Base-by-base conservation (phyloP, 805 yeast genomes). In the Yarrowia keelungensis region DNA sequence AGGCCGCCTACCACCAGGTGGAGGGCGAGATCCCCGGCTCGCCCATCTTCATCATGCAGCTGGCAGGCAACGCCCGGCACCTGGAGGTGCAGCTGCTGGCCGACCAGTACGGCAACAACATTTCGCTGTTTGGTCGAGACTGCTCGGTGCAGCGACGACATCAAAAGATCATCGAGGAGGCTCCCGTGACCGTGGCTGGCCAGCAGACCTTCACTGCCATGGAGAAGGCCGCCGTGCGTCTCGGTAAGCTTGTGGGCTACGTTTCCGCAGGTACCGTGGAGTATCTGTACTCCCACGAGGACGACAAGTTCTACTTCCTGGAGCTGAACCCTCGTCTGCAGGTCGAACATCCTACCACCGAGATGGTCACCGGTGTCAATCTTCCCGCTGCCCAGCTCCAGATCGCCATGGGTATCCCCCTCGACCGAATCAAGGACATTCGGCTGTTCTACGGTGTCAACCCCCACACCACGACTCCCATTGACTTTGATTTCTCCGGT, bases 111-210 rank as follows among this genome's bases (percentile, higher is more conserved):
- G 98, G 99, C 79, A 93, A 95, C 75, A 95, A 96, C 79, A 95
- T 95, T 75, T 95, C 99, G 0, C 81, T 95, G 71, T 95, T 95
- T 77, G 99, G 99, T 74, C 90, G 99, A 84, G 99, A 95, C 81
- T 95, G 99, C 84, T 94, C 98, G 62, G 99, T 95, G 69, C 99
- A 95, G 83, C 91, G 99, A 86, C 91, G 99, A 83, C 99, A 95
- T 79, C 99, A 95, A 81, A 95, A 95, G 81, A 93, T 95, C 77
- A 95, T 95, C 75, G 99, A 95, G 83, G 99, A 95, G 82, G 99
- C 99, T 56, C 99, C 99, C 42, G 99, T 93, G 47, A 96, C 98
- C 38, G 86, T 95, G 75, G 99, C 98, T 53, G 89, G 87, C 71
- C 87, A 85, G 68, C 90, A 87, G 1, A 93, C 97, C 61, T 95